Base-by-base conservation (phyloP, 768 basidiomycete genomes). In the Fistulinella prunicolor region DNA sequence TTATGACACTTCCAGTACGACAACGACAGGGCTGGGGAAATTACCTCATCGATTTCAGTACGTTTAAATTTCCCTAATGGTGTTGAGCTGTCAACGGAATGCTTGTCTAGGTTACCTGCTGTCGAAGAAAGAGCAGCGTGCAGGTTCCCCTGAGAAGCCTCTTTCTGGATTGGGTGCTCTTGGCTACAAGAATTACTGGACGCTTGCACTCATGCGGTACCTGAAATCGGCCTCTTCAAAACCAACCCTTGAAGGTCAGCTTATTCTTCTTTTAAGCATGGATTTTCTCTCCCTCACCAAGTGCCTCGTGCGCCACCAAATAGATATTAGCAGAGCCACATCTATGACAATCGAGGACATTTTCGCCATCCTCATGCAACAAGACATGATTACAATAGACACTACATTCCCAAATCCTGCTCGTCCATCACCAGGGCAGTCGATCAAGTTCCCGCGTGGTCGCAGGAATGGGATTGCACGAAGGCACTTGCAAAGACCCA, bases 11-110 rank as follows among this genome's bases (percentile, higher is more conserved):
- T 17, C 96, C 96, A 2, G 88, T 97, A 32, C 74, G 94, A 54
- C 95, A 97, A 69, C 74, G 95, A 54, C 85, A 88, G 67, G 96
- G 96, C 0, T 99, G 95, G 94, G 96, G 96, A 12, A 92, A 93
- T 67, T 77, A 92, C 46, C 77, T 99, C 58, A 98, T 99, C 58
- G 96, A 98, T 69, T 98, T 99, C 72, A 99, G 95, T 97, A 45
- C 32, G 60, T 57, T 35, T 19, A 20, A 43, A 22, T 42, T 51
- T 46, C 23, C 47, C 59, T 30, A 47, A 47, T 46, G 7, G 1
- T 50, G 22, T 23, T 29, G 14, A n/a, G 20, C n/a, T 29, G 7
- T 38, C 50, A 7, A 61, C n/a, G 26, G 28, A 39, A 32, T 43
- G 2, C 19, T 26, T 7, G 14, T 16, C 7, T 54, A 98, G 95